These are phyloP conservation scores for Pestalotiopsis sp. DNA, from an alignment of 2,329 filamentous ascomycete species.

Conservation along the genomic window DNA sequence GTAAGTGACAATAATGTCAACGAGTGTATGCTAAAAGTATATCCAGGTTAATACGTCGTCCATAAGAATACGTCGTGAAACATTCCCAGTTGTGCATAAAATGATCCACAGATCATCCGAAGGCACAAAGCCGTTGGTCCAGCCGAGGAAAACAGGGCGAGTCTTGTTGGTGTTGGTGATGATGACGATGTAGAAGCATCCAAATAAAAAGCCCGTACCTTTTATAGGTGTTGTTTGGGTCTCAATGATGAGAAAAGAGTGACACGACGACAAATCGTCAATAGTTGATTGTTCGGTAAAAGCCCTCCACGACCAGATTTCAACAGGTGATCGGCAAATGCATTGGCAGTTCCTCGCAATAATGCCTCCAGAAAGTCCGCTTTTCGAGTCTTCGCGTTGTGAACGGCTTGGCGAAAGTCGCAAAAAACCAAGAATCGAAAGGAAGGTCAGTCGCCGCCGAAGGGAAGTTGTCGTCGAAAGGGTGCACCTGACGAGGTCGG, in stretches of 20 bases:
- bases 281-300: constrained; percentile 19
- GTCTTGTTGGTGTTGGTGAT: background rate
- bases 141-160: background rate
- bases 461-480: constrained; percentile 33
- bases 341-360: constrained; percentile 15
- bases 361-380: constrained; percentile 19
- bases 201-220: background rate
- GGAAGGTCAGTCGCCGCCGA: constrained; percentile 28
- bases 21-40: constrained; percentile 34
- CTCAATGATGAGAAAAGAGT: constrained; percentile 29
- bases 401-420: background rate
- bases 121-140: background rate
- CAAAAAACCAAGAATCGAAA: constrained; percentile 21
- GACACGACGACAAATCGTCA: constrained; percentile 37
- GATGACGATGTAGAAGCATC: background rate
- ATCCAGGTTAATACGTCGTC: constrained; percentile 17
- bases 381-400: constrained; percentile 20
- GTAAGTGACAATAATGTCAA: constrained; percentile 50
- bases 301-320: constrained; percentile 11
- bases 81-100: constrained; percentile 13
- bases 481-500: constrained; percentile 33
- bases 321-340: constrained; percentile 12
- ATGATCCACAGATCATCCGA: constrained; percentile 23
- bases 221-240: background rate
- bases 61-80: background rate